Evolutionary conservation across 768 basidiomycete species (phyloP).

Genomic region (Leucocoprinus leucothites): DNA sequence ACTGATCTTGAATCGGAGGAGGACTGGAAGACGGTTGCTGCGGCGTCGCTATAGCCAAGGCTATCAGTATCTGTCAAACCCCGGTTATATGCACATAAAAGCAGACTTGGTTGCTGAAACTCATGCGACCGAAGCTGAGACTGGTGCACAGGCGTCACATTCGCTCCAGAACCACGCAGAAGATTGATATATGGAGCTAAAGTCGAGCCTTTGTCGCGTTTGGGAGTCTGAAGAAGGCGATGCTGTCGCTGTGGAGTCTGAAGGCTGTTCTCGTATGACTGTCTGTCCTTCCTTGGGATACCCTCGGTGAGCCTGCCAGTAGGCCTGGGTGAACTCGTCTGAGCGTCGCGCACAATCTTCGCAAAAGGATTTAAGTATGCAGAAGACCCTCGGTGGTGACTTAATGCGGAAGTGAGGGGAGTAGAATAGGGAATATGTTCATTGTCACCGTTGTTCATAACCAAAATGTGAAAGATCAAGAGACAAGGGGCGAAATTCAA

Average conservation of each 20-base stretch:
- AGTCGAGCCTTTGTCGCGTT: not conserved
- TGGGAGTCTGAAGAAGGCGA: not conserved
- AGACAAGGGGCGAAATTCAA: too few relatives aligned
- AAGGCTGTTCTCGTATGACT: not conserved
- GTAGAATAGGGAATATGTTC: not conserved
- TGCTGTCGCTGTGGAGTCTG: conserved; percentile 1
- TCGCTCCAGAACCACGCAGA: not conserved
- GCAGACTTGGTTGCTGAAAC: conserved; percentile 5
- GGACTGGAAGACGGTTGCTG: not conserved
- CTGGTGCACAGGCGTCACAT: not conserved
- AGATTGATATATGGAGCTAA: conserved; percentile 6
- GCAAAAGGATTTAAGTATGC: conserved; percentile 2
- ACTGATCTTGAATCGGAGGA: not conserved
- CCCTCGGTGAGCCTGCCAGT: too few relatives aligned
- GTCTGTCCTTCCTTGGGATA: not conserved
- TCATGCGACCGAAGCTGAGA: not conserved
- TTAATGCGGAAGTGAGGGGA: not conserved
- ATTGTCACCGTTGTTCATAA: conserved; percentile 7
- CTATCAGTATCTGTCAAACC: not conserved
- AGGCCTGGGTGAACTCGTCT: not conserved
- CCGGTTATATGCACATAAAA: not conserved
- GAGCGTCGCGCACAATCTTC: not conserved
- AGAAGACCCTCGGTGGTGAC: not conserved
- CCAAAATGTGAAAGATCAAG: not conserved
- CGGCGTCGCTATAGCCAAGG: not conserved